Evolutionary conservation across 441 rosid genomes (phyloP), one percentile per base, ranked within the genome.

Genomic region (Biscutella auriculata): DNA sequence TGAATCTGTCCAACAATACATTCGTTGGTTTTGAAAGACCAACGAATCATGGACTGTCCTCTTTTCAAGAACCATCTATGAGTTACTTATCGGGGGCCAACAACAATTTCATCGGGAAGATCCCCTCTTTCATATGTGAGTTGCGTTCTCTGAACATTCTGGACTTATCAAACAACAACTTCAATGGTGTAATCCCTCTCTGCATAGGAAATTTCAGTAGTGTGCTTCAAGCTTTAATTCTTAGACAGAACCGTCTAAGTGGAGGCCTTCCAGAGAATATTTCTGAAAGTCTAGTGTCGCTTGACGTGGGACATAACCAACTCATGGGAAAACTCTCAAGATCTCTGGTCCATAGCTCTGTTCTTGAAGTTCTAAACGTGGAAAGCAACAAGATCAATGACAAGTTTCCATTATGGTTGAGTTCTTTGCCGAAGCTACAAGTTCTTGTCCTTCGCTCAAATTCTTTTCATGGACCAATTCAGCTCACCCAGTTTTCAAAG

Each of bases 71-170:
- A 28, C 9, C 34, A 30, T 30, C 47, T 6, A 2, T 8, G 1
- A 0, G 0, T 9, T 0, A 8, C 14, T 44, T 82, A 9, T 66
- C 79, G 1, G 52, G 72, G 8, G 52, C 83, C 1, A 50, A 41
- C 2, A 82, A 78, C 41, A 29, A 0, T 0, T 14, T 80, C 29
- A 23, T 37, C 0, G 88, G 85, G 0, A 2, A 0, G 0, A 71
- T 82, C 26, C 88, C 83, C 1, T 1, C 32, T 6, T 57, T 81
- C 11, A 36, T 84, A 4, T 84, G 92, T 64, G 4, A 2, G 2
- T 72, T 69, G 12, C 1, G 0, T 6, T 30, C 4, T 9, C 76
- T 82, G 0, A 15, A 2, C 42, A 60, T 61, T 9, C 79, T 84
- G 1, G 81, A 77, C 50, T 37, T 82, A 26, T 84, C 87, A 1